These are phyloP conservation scores for Eutrema salsugineum DNA, from an alignment of 441 rosid species.

Conservation along the genomic window DNA sequence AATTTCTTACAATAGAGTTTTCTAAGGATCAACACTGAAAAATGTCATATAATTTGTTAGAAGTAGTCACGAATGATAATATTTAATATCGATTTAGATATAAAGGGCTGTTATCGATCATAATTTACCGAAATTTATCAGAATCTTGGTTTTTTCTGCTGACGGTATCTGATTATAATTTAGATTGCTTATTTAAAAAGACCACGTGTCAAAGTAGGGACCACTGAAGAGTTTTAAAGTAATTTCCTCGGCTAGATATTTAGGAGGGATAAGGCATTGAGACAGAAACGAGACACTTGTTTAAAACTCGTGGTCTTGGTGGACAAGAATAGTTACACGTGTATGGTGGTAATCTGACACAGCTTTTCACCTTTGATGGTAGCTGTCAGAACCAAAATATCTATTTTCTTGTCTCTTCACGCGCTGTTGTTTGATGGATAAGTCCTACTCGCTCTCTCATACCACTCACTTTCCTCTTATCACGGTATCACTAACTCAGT, in stretches of 20 bases:
- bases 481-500: neutral
- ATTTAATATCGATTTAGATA: neutral
- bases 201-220: conserved; percentile 10
- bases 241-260: conserved; percentile 25
- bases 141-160: neutral
- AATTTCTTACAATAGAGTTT: neutral
- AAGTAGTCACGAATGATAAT: neutral
- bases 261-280: conserved; percentile 2
- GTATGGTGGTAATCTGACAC: conserved; percentile 22
- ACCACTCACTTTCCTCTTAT: neutral
- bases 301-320: conserved; percentile 2
- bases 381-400: conserved; percentile 15
- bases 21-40: neutral
- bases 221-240: neutral
- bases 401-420: conserved; percentile 10
- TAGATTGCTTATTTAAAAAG: neutral
- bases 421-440: neutral
- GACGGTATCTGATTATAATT: neutral
- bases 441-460: conserved; percentile 10
- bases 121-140: conserved; percentile 1
- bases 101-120: neutral
- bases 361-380: neutral
- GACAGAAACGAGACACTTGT: conserved; percentile 23
- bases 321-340: conserved; percentile 24
- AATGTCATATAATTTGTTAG: too few relatives aligned